These are phyloP conservation scores for Globisporangium polare DNA, from an alignment of 352 stramenopile genomes.

Conservation along the genomic window DNA sequence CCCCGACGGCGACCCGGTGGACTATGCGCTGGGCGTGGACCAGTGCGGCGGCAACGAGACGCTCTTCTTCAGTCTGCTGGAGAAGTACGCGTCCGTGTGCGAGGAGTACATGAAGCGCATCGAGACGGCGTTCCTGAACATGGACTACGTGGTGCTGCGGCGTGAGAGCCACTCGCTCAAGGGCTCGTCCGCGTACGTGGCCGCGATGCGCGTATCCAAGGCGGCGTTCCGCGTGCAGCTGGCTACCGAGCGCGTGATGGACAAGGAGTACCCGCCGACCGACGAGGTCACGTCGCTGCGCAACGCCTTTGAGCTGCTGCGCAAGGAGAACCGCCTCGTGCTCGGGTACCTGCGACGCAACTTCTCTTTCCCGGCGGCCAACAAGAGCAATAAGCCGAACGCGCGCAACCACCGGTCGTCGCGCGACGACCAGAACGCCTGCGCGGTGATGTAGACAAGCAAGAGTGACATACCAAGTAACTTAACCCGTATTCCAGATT, in stretches of 20 bases:
- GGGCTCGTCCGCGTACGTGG: constrained; percentile 82
- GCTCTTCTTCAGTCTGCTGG: constrained; percentile 77
- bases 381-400: constrained; percentile 24
- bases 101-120: constrained; percentile 80
- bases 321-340: constrained; percentile 68
- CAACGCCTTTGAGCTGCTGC: constrained; percentile 54
- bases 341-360: constrained; percentile 79
- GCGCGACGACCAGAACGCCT: constrained; percentile 51
- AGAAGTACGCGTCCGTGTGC: constrained; percentile 71
- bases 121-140: constrained; percentile 44
- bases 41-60: constrained; percentile 80
- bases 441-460: constrained; percentile 50
- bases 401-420: constrained; percentile 24
- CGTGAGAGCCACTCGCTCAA: constrained; percentile 85
- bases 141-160: constrained; percentile 61
- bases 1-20: constrained; percentile 69
- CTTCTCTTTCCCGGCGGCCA: constrained; percentile 65
- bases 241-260: constrained; percentile 74
- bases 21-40: constrained; percentile 76
- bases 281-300: constrained; percentile 35
- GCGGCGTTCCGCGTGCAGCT: constrained; percentile 77
- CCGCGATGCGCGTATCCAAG: constrained; percentile 80
- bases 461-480: constrained; percentile 2
- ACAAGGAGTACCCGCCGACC: constrained; percentile 26
- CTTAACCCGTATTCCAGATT: constrained; percentile 16